These are phyloP conservation scores for Kodamaea kaohsiungensis DNA, from an alignment of 805 yeast species.

Conservation along the genomic window DNA sequence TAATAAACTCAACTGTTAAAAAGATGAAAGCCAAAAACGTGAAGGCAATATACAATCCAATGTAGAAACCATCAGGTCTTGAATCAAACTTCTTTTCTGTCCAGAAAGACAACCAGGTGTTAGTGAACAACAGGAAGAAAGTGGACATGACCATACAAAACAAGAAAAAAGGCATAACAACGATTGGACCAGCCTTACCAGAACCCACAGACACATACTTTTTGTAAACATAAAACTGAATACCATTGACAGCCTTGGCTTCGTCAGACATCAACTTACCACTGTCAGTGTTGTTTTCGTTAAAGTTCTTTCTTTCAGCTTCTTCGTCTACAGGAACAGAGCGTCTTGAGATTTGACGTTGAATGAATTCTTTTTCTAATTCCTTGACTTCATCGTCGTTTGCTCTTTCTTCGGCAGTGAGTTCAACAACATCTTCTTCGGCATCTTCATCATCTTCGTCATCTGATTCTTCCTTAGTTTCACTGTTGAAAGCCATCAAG, in stretches of 20 bases:
- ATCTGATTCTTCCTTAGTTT: constrained; percentile 18
- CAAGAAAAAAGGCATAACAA: constrained; percentile 5
- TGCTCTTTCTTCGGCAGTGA: constrained; percentile 6
- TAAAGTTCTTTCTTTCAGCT: constrained; percentile 7
- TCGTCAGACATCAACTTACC: constrained; percentile 17
- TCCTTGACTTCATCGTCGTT: constrained; percentile 5
- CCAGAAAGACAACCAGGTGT: constrained; percentile 88
- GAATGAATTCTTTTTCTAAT: constrained; percentile 6
- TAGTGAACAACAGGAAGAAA: constrained; percentile 59
- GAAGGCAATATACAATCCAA: constrained; percentile 70
- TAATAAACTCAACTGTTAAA: constrained; percentile 42
- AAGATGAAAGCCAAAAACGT: constrained; percentile 50
- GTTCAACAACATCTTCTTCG: background rate
- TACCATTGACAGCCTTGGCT: constrained; percentile 24
- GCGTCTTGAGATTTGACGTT: constrained; percentile 7
- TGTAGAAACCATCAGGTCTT: constrained; percentile 57
- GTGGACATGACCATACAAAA: constrained; percentile 38
- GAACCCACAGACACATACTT: constrained; percentile 28
- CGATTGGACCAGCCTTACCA: background rate
- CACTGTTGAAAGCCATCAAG: constrained; percentile 41
- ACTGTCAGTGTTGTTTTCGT: constrained; percentile 7
- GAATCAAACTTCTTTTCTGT: constrained; percentile 51
- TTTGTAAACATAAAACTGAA: constrained; percentile 32
- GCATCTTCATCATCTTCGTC: constrained; percentile 16
- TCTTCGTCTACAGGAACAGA: constrained; percentile 13